phyloP scores from a whole-genome alignment of 306 rosid genomes.

The Amphicarpaea edgeworthii region DNA sequence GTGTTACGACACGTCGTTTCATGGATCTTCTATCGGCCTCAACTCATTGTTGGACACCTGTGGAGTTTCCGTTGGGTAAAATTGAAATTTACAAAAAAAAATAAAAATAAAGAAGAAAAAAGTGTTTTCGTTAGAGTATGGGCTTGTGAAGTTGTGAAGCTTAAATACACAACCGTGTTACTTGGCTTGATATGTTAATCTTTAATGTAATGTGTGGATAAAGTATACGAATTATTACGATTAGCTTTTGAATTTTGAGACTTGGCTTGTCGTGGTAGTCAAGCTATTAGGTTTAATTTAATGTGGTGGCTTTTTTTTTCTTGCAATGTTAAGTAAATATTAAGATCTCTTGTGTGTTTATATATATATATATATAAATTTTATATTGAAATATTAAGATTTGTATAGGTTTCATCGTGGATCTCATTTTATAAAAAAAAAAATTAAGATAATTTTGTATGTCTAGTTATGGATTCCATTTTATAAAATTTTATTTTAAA shows the following conservation, averaged over 20 bases:
- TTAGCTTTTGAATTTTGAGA: not conserved
- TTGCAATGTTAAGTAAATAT: no score
- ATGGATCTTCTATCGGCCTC: no score
- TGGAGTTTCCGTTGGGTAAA: conserved; percentile 6
- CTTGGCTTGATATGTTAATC: not conserved
- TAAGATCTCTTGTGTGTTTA: no score
- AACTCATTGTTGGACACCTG: conserved; percentile 23
- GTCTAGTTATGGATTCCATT: no score
- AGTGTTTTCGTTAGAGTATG: not conserved
- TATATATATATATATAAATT: no score
- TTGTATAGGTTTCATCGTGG: no score
- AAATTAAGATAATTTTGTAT: no score
- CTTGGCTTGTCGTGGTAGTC: conserved; percentile 35
- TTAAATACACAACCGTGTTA: conserved; percentile 40
- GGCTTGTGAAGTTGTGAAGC: conserved; percentile 16
- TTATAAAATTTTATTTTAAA: no score
- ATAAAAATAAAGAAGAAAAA: not conserved
- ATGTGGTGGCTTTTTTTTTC: no score
- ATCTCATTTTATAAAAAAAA: no score
- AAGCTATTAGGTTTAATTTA: conserved; percentile 2
- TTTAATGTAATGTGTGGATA: not conserved
- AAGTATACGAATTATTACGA: conserved; percentile 1
- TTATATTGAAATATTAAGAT: no score
- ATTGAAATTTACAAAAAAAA: not conserved
- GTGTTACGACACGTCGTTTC: not conserved